phyloP scores from a whole-genome alignment of 805 yeast genomes.

The Wickerhamiella hasegawae region DNA sequence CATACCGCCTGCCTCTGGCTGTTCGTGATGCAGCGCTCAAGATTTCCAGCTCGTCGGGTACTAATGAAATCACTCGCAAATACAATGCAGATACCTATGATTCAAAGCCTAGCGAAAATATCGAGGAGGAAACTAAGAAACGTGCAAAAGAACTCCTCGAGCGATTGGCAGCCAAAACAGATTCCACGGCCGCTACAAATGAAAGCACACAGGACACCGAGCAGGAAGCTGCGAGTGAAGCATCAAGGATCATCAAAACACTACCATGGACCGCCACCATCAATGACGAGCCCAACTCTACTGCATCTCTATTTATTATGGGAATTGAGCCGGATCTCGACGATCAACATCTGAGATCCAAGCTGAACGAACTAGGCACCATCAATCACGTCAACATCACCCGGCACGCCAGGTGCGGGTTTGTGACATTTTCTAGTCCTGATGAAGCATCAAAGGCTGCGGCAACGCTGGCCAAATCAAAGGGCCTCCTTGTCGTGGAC shows the following conservation, averaged over 20 bases:
- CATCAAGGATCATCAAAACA: not conserved
- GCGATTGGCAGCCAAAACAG: slow-evolving; percentile 28
- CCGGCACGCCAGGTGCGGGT: slow-evolving; percentile 51
- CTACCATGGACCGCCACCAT: slow-evolving; percentile 52
- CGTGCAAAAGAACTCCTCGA: slow-evolving; percentile 37
- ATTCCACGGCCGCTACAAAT: no score
- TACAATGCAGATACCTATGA: slow-evolving; percentile 39
- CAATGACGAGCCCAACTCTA: slow-evolving; percentile 26
- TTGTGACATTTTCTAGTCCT: slow-evolving; percentile 35
- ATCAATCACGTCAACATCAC: slow-evolving; percentile 34
- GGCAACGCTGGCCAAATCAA: slow-evolving; percentile 3
- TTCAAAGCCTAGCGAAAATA: slow-evolving; percentile 7
- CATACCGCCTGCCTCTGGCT: slow-evolving; percentile 64
- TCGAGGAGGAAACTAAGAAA: not conserved
- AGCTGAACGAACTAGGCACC: slow-evolving; percentile 31
- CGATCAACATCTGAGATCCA: slow-evolving; percentile 22
- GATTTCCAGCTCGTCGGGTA: slow-evolving; percentile 45
- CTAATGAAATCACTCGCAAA: slow-evolving; percentile 37
- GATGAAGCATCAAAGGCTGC: slow-evolving; percentile 33
- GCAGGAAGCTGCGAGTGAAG: not conserved
- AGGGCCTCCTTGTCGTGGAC: slow-evolving; percentile 16
- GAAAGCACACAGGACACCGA: not conserved
- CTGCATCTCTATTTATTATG: slow-evolving; percentile 47
- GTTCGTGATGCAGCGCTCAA: slow-evolving; percentile 67
- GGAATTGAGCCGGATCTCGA: slow-evolving; percentile 56